phyloP scores from a whole-genome alignment of 176 grass and related monocot species.

The Poa pratensis region DNA sequence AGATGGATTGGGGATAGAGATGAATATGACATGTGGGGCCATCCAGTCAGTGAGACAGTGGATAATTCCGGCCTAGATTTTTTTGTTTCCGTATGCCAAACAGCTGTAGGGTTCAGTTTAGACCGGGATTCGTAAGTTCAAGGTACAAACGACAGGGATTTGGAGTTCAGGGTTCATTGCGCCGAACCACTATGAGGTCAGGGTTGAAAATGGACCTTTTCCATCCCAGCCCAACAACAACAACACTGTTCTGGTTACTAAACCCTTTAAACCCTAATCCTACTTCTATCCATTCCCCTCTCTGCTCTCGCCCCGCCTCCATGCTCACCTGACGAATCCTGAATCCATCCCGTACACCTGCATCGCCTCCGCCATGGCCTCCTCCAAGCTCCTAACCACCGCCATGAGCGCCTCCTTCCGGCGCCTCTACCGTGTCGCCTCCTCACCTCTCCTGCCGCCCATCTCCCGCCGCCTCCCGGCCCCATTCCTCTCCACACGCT shows the following conservation, averaged over 20 bases:
- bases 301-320: neutral
- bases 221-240: neutral
- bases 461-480: slow-evolving; percentile 35
- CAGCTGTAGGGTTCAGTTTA: too few relatives aligned
- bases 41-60: too few relatives aligned
- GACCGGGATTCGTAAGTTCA: too few relatives aligned
- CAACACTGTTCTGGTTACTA: neutral
- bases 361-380: slow-evolving; percentile 49
- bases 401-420: slow-evolving; percentile 46
- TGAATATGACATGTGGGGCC: too few relatives aligned
- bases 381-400: slow-evolving; percentile 52
- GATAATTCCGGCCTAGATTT: too few relatives aligned
- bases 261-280: slow-evolving; percentile 53
- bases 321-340: neutral
- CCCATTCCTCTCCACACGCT: slow-evolving; percentile 49
- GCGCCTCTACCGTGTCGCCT: slow-evolving; percentile 39
- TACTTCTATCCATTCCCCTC: slow-evolving; percentile 4
- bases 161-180: too few relatives aligned
- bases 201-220: too few relatives aligned
- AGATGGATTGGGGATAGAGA: too few relatives aligned
- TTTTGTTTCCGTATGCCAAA: too few relatives aligned
- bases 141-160: too few relatives aligned
- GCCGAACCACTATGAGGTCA: too few relatives aligned
- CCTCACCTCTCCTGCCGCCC: slow-evolving; percentile 34
- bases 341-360: neutral